These are phyloP conservation scores for Pulchroboletus neoregius DNA, from an alignment of 1,284 basidiomycete species.

Conservation along the genomic window DNA sequence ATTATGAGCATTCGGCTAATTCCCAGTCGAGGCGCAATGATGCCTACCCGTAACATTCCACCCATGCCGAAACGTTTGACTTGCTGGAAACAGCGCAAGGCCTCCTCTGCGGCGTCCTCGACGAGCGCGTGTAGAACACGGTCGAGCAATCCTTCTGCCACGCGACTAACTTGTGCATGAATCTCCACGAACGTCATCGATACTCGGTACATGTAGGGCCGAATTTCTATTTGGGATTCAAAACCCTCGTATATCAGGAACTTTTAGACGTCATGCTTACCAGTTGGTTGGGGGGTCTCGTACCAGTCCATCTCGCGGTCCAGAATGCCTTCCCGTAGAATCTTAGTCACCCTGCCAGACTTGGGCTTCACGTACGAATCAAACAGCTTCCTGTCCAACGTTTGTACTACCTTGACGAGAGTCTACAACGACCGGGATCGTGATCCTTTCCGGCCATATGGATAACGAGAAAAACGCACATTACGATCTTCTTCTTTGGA, in stretches of 20 bases:
- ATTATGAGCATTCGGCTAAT: background rate
- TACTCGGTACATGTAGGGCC: constrained; percentile 90
- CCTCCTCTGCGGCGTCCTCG: constrained; percentile 78
- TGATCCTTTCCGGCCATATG: constrained; percentile 6
- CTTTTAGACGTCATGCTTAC: constrained; percentile 40
- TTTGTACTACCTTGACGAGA: constrained; percentile 72
- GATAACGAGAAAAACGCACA: constrained; percentile 35
- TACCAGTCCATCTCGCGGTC: constrained; percentile 86
- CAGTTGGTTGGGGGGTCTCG: constrained; percentile 82
- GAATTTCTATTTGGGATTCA: constrained; percentile 63
- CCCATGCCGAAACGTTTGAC: constrained; percentile 94
- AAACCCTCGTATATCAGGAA: background rate
- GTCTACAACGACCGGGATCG: constrained; percentile 42
- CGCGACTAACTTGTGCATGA: constrained; percentile 85
- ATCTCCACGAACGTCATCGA: constrained; percentile 87
- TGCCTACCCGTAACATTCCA: constrained; percentile 89
- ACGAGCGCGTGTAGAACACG: constrained; percentile 82
- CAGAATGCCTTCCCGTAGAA: constrained; percentile 79
- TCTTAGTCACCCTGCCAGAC: constrained; percentile 58
- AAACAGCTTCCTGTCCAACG: constrained; percentile 86
- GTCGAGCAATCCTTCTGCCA: constrained; percentile 76
- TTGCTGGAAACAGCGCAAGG: constrained; percentile 80
- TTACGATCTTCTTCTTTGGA: constrained; percentile 74
- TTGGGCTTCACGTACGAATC: constrained; percentile 84
- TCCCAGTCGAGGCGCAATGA: background rate